Percentiles rank a stretch among this genome's conserved stretches.
These are phyloP conservation scores for Hortaea sp. DNA, from an alignment of 2,329 filamentous ascomycete species.

Conservation along the genomic window DNA sequence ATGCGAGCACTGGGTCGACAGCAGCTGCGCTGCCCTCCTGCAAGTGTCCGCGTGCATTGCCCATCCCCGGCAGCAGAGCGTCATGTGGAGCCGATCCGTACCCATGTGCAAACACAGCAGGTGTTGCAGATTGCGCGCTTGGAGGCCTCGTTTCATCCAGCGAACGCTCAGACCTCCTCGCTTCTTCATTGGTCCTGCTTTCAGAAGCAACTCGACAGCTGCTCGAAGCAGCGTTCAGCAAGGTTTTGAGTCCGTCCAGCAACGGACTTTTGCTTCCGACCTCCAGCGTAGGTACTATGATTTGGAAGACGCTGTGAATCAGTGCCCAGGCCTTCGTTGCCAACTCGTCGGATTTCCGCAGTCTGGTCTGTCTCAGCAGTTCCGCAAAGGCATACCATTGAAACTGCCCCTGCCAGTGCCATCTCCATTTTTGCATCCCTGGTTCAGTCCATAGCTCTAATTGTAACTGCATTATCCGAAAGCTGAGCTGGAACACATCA, in stretches of 20 bases:
- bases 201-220: neutral
- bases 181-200: neutral
- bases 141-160: neutral
- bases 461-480: slow-evolving; percentile 16
- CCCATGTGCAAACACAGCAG: neutral
- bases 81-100: neutral
- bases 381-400: slow-evolving; percentile 19
- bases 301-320: slow-evolving; percentile 14
- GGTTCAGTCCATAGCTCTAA: slow-evolving; percentile 18
- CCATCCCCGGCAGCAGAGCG: slow-evolving; percentile 5
- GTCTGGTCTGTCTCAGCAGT: slow-evolving; percentile 15
- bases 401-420: slow-evolving; percentile 19
- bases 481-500: slow-evolving; percentile 15
- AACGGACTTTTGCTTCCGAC: slow-evolving; percentile 10
- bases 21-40: slow-evolving; percentile 3
- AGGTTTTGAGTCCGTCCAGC: slow-evolving; percentile 11
- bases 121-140: neutral
- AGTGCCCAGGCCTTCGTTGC: slow-evolving; percentile 13
- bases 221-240: slow-evolving; percentile 12
- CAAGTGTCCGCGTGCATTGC: neutral
- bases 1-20: slow-evolving; percentile 9
- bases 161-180: neutral
- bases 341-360: slow-evolving; percentile 9
- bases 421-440: slow-evolving; percentile 16
- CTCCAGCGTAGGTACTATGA: slow-evolving; percentile 15